A percentile compares a stretch with the other conserved stretches of the same genome.
phyloP scores from a whole-genome alignment of 306 rosid species.

The Pyrus bretschneideri region DNA sequence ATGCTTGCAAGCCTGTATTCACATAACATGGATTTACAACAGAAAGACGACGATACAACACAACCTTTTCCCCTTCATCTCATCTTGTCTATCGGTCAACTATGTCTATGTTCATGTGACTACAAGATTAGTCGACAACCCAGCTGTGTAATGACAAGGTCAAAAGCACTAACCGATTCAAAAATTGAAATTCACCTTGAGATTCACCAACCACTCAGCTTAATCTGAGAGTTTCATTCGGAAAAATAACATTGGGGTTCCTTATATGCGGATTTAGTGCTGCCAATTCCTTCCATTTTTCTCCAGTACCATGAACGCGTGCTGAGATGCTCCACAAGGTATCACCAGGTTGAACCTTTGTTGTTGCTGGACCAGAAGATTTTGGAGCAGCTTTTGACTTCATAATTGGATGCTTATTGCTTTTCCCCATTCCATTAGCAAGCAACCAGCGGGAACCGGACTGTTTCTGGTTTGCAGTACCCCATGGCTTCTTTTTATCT shows the following conservation, averaged over 20 bases:
- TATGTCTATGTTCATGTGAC: background rate
- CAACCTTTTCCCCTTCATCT: background rate
- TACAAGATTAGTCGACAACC: background rate
- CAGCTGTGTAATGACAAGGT: background rate
- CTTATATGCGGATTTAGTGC: conserved; percentile 53
- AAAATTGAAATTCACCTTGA: background rate
- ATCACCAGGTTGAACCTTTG: conserved; percentile 65
- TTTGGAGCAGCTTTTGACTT: conserved; percentile 50
- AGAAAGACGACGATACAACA: background rate
- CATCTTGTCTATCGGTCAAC: background rate
- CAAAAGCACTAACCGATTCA: background rate
- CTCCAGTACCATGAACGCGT: conserved; percentile 47
- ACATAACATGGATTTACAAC: conserved; percentile 9
- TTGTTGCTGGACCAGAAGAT: conserved; percentile 26
- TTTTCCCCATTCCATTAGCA: conserved; percentile 86
- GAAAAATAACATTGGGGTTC: conserved; percentile 64
- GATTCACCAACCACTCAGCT: conserved; percentile 24
- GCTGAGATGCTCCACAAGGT: conserved; percentile 84
- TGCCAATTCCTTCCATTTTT: conserved; percentile 63
- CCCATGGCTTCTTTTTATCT: conserved; percentile 55
- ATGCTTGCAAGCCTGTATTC: conserved; percentile 1
- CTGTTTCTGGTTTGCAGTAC: conserved; percentile 45
- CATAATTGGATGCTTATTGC: conserved; percentile 44
- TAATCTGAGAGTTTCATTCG: conserved; percentile 43
- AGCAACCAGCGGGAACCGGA: conserved; percentile 92